Conservation (phyloP, 2,329 filamentous ascomycete genomes). For the Colletotrichum godetiae region DNA sequence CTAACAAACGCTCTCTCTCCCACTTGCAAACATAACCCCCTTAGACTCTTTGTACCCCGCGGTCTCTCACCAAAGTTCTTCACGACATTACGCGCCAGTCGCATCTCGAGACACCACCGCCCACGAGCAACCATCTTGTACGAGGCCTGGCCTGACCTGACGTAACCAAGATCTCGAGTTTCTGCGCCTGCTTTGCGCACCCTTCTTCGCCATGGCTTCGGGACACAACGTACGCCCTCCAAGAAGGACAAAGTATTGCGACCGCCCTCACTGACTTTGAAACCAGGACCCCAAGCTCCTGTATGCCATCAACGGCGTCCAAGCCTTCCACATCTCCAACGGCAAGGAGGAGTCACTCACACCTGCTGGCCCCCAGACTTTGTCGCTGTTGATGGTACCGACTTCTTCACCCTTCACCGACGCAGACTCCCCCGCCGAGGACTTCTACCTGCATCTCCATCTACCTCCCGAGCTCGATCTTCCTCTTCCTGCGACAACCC, state of each 20-base stretch:
- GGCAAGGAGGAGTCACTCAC: constrained; percentile 87
- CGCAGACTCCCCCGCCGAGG: constrained; percentile 82
- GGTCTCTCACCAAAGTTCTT: neutral
- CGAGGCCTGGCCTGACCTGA: neutral
- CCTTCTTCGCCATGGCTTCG: constrained; percentile 50
- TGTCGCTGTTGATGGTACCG: constrained; percentile 95
- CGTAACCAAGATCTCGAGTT: constrained; percentile 9
- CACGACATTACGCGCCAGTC: neutral
- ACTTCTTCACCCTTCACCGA: constrained; percentile 79
- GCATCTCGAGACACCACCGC: neutral
- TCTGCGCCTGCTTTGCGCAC: constrained; percentile 8
- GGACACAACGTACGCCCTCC: constrained; percentile 54
- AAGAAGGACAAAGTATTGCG: neutral
- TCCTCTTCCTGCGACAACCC: constrained; percentile 91
- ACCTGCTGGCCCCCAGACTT: constrained; percentile 85
- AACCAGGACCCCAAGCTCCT: constrained; percentile 72
- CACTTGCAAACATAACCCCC: neutral
- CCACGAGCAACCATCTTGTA: neutral
- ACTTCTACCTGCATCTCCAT: constrained; percentile 97
- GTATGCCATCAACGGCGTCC: constrained; percentile 84
- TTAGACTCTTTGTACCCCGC: neutral
- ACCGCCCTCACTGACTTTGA: constrained; percentile 11
- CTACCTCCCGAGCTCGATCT: constrained; percentile 95
- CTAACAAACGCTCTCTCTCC: neutral
- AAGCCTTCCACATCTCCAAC: constrained; percentile 90